Base-by-base conservation (phyloP, 495 filamentous ascomycete genomes). In the Aspergillus leporis region DNA sequence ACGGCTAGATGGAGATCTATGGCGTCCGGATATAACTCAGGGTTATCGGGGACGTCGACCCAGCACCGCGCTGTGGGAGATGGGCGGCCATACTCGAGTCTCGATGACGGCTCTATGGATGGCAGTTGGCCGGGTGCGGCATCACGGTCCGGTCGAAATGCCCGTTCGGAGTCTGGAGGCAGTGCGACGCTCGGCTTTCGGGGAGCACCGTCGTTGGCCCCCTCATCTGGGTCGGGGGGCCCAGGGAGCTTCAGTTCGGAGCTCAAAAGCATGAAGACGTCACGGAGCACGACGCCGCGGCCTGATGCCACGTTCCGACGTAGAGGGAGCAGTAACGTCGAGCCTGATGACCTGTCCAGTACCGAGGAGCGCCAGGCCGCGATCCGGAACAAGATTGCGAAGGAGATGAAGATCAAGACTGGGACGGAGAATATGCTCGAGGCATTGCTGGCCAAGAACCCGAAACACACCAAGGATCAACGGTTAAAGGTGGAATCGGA, bases 391-490 rank as follows among this genome's bases (percentile, higher is more conserved):
- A 84, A 85, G 68, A 87, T 98, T 57, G 92, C 90, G 50, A 92
- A 93, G 65, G 94, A 98, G 71, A 87, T 90, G 74, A 98, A 98
- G 79, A 98, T 98, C 68, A 97, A 96, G 74, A 87, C 91, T 58
- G 94, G 94, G 23, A 96, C 93, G 53, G 94, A 98, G 80, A 98
- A 98, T 70, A 85, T 98, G 82, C 74, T 98, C 52, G 94, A 97
- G 76, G 94, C 93, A 18, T 71, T 98, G 58, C 89, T 95, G 66
- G 78, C 86, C n/a, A 98, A 98, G 73, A 97, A 94, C 67, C 86
- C 90, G 13, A 98, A 98, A 71, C 92, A 98, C 67, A 89, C 90
- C 21, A 96, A 92, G 66, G 92, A 97, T 50, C 95, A 97, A 71
- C 85, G 92, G 54, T 78, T 85, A 53, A 81, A 85, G 66, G 93